A percentile compares a stretch with the other conserved stretches of the same genome.
phyloP scores from a whole-genome alignment of 306 rosid species.

The Fragaria ananassa region DNA sequence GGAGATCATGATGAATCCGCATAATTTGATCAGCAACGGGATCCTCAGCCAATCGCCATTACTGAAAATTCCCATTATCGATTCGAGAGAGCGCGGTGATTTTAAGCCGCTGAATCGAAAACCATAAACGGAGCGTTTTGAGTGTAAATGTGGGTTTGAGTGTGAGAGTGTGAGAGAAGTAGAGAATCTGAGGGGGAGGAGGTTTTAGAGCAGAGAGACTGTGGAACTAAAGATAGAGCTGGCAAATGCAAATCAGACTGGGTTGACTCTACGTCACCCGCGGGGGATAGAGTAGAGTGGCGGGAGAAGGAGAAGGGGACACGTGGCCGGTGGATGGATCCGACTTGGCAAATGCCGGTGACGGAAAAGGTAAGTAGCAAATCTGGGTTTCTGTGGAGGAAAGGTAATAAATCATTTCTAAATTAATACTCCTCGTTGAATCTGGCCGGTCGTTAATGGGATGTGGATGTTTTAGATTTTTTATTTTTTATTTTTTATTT shows the following conservation, averaged over 20 bases:
- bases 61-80: slow-evolving; percentile 32
- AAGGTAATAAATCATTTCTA: background rate
- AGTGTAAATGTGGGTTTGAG: background rate
- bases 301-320: background rate
- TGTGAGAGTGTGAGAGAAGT: background rate
- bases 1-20: slow-evolving; percentile 40
- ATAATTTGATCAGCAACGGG: slow-evolving; percentile 41
- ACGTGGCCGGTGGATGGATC: background rate
- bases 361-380: background rate
- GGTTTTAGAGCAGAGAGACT: too few species aligned
- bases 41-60: slow-evolving; percentile 40
- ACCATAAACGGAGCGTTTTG: background rate
- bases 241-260: too few species aligned
- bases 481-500: too few species aligned
- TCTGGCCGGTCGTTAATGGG: background rate
- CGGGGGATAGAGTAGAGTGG: background rate
- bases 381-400: background rate
- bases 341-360: background rate
- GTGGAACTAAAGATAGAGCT: background rate
- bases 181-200: background rate
- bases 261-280: slow-evolving; percentile 4
- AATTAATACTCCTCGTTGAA: background rate
- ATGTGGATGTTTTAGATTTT: background rate
- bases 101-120: background rate
- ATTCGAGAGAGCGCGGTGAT: too few species aligned